Conservation (phyloP, 2,329 filamentous ascomycete species). For the Aspergillus texensis region DNA sequence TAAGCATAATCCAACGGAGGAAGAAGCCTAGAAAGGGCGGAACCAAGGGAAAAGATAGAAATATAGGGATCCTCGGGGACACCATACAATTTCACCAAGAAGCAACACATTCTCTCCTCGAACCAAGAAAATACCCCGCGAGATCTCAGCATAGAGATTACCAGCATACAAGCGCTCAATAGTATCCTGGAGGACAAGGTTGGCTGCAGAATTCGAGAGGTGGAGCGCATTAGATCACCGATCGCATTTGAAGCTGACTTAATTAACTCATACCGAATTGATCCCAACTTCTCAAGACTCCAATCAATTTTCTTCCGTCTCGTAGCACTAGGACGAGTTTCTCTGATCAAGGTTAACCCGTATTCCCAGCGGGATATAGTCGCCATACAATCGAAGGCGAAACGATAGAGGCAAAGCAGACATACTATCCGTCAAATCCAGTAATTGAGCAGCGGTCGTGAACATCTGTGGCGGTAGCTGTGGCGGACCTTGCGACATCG, state of each 20-base stretch:
- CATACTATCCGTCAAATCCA: slow-evolving; percentile 97
- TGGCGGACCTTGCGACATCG: slow-evolving; percentile 44
- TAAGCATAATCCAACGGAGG: slow-evolving; percentile 1
- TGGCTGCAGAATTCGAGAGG: slow-evolving; percentile 60
- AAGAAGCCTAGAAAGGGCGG: background rate
- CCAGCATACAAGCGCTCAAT: slow-evolving; percentile 81
- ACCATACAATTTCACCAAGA: slow-evolving; percentile 78
- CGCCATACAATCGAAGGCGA: background rate
- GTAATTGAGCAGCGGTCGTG: slow-evolving; percentile 90
- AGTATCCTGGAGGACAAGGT: slow-evolving; percentile 91
- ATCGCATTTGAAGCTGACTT: background rate
- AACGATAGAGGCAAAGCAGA: background rate
- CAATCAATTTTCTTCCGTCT: slow-evolving; percentile 91
- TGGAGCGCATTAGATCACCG: slow-evolving; percentile 3
- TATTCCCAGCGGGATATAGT: background rate
- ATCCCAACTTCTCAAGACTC: slow-evolving; percentile 92
- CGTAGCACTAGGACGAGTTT: slow-evolving; percentile 90
- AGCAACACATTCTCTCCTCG: slow-evolving; percentile 96
- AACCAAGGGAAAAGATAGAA: background rate
- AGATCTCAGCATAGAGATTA: slow-evolving; percentile 78
- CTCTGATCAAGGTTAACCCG: slow-evolving; percentile 59
- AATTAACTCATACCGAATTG: slow-evolving; percentile 76
- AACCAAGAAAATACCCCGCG: slow-evolving; percentile 85
- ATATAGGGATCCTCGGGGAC: background rate
- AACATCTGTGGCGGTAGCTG: slow-evolving; percentile 84